Percentiles rank a stretch among this genome's conserved stretches.
Conservation (phyloP, 2,329 filamentous ascomycete species). For the Apiospora rasikravindrae region DNA sequence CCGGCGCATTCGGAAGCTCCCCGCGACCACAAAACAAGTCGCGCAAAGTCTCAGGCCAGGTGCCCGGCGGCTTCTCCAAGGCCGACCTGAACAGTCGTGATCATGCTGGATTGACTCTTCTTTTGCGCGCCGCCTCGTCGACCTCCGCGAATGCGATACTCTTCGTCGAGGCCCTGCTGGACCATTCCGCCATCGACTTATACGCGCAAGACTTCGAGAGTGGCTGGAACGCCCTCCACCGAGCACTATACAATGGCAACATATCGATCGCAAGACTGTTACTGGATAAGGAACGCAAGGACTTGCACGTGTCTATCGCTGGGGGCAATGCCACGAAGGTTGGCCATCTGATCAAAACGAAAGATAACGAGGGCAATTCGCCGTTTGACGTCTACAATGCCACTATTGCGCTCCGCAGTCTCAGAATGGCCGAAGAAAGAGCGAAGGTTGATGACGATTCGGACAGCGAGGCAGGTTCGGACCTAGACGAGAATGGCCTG, state of each 20-base stretch:
- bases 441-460: conserved; percentile 54
- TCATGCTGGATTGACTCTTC: conserved; percentile 77
- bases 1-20: conserved; percentile 48
- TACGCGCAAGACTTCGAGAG: conserved; percentile 89
- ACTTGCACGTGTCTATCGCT: conserved; percentile 64
- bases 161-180: conserved; percentile 81
- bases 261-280: conserved; percentile 83
- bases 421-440: conserved; percentile 48
- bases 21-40: conserved; percentile 55
- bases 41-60: conserved; percentile 58
- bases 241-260: conserved; percentile 89
- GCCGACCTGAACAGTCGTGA: conserved; percentile 87
- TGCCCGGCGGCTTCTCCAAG: conserved; percentile 51
- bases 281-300: conserved; percentile 75
- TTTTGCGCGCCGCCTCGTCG: conserved; percentile 85
- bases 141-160: conserved; percentile 68
- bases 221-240: conserved; percentile 93
- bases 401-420: conserved; percentile 80
- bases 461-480: conserved; percentile 58
- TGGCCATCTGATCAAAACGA: conserved; percentile 86
- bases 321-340: conserved; percentile 64
- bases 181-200: conserved; percentile 82
- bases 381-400: conserved; percentile 92
- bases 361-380: conserved; percentile 92
- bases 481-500: conserved; percentile 32